Percentiles rank a stretch among this genome's conserved stretches.
phyloP scores from a whole-genome alignment of 352 stramenopile genomes.

The Phytophthora ohioensis region DNA sequence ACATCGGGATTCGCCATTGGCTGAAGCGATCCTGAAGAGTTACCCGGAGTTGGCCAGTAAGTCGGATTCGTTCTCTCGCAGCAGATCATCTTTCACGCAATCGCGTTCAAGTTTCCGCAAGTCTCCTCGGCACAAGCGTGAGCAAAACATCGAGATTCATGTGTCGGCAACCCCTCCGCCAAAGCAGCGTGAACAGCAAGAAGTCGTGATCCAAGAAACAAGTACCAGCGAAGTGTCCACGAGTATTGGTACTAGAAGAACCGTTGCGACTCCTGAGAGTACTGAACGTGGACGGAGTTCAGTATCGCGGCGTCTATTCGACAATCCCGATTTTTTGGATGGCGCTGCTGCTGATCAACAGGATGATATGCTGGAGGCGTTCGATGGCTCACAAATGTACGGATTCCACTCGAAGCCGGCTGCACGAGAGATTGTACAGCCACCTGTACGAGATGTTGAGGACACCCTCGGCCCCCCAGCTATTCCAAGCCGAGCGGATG shows the following conservation, averaged over 20 bases:
- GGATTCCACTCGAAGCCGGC: constrained; percentile 5
- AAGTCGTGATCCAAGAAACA: constrained; percentile 1
- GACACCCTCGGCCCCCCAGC: not conserved
- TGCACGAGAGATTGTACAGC: not conserved
- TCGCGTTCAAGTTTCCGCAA: constrained; percentile 39
- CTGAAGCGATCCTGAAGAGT: constrained; percentile 52
- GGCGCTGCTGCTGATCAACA: constrained; percentile 14
- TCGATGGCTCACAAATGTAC: constrained; percentile 42
- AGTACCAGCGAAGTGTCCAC: not conserved
- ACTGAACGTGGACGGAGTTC: constrained; percentile 4
- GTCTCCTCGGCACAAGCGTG: constrained; percentile 29
- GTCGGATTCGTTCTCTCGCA: constrained; percentile 19
- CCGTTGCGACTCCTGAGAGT: not conserved
- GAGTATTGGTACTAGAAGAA: not conserved
- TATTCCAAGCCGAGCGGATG: constrained; percentile 7
- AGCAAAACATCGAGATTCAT: constrained; percentile 47
- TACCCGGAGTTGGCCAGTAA: constrained; percentile 45
- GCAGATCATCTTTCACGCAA: constrained; percentile 23
- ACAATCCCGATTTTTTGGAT: constrained; percentile 12
- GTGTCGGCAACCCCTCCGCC: constrained; percentile 30
- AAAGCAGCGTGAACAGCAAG: constrained; percentile 25
- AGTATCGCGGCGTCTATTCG: constrained; percentile 24
- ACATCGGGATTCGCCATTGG: constrained; percentile 54
- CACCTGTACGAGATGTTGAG: not conserved
- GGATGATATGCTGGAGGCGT: constrained; percentile 3